Evolutionary conservation across 169 alveolate genomes (phyloP).

Genomic region (Eimeria maxima): DNA sequence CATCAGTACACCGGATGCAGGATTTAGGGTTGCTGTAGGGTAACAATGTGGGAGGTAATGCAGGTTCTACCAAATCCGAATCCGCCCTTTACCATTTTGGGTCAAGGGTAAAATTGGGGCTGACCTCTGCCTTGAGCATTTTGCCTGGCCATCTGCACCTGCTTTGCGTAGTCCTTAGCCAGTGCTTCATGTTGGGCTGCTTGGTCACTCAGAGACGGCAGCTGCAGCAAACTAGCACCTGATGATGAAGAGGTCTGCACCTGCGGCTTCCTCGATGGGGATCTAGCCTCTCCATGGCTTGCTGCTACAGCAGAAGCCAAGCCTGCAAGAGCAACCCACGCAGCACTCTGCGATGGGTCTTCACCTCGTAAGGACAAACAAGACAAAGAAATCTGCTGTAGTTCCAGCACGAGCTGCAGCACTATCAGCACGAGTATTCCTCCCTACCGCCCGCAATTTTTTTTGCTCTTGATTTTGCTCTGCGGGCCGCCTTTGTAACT

Average conservation of each 20-base stretch:
- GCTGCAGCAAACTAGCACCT: slow-evolving; percentile 20
- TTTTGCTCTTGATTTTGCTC: neutral
- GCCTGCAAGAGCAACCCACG: neutral
- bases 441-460: neutral
- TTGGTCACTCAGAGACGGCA: slow-evolving; percentile 24
- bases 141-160: neutral
- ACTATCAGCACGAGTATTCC: neutral
- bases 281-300: too few species aligned
- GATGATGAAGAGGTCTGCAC: neutral
- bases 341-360: too few species aligned
- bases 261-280: neutral
- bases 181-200: neutral
- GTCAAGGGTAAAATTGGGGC: neutral
- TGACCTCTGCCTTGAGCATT: neutral
- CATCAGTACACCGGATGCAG: neutral
- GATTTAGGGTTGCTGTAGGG: neutral
- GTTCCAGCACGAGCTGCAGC: too few species aligned
- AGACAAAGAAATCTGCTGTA: too few species aligned
- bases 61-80: neutral
- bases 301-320: neutral
- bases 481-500: neutral
- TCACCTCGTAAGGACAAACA: too few species aligned
- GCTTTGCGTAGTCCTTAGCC: neutral
- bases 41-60: too few species aligned
- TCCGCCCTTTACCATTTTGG: neutral